These are phyloP conservation scores for Peronospora destructor DNA, from an alignment of 352 stramenopile species.

Conservation along the genomic window DNA sequence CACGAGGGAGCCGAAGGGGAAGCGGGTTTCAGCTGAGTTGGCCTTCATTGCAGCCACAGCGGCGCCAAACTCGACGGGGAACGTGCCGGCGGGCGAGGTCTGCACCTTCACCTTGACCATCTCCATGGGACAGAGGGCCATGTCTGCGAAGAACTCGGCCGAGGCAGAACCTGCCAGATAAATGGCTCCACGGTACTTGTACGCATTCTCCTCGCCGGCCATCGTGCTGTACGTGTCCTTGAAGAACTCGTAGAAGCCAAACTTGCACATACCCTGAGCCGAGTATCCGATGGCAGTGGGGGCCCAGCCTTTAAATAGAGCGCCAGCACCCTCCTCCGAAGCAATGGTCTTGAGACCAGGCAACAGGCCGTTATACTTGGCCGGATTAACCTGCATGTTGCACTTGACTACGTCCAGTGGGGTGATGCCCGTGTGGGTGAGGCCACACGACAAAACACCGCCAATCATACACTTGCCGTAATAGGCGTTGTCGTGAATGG, in stretches of 20 bases:
- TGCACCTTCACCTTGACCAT: conserved; percentile 94
- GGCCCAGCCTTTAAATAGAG: conserved; percentile 89
- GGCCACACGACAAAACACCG: conserved; percentile 88
- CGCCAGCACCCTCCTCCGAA: conserved; percentile 71
- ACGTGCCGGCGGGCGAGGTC: conserved; percentile 84
- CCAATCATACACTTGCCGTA: conserved; percentile 93
- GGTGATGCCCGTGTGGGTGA: conserved; percentile 90
- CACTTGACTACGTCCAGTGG: conserved; percentile 93
- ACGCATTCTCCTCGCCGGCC: conserved; percentile 87
- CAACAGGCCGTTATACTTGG: conserved; percentile 79
- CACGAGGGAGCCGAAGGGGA: conserved; percentile 89
- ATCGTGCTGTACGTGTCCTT: conserved; percentile 91
- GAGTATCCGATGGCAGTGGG: conserved; percentile 91
- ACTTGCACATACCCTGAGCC: conserved; percentile 88
- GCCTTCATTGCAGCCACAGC: conserved; percentile 85
- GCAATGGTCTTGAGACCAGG: conserved; percentile 83
- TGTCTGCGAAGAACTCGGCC: conserved; percentile 91
- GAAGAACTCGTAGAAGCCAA: conserved; percentile 94
- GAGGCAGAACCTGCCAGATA: conserved; percentile 90
- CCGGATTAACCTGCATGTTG: conserved; percentile 91
- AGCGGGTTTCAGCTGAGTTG: conserved; percentile 83
- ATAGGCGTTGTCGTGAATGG: conserved; percentile 85
- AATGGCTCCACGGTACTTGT: conserved; percentile 89
- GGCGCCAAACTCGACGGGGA: conserved; percentile 82
- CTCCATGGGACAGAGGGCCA: conserved; percentile 92